Conservation (phyloP, 768 basidiomycete species). For the Leccinum broughii region DNA sequence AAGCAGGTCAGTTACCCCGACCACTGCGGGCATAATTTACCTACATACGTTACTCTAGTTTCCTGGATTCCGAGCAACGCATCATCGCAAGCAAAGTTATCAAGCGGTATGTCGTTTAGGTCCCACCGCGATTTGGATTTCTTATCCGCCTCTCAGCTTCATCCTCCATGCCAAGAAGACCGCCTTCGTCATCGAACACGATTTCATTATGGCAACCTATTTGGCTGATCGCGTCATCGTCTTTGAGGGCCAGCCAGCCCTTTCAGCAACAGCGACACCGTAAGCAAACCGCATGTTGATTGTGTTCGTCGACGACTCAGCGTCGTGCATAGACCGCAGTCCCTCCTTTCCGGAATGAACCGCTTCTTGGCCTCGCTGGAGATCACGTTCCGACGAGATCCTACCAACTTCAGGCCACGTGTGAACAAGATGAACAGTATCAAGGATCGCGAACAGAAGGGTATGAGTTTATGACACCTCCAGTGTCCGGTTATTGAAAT, state of each 20-base stretch:
- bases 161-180: conserved; percentile 97
- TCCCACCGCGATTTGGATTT: not conserved
- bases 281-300: conserved; percentile 40
- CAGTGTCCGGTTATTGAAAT: conserved; percentile 8
- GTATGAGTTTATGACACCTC: conserved; percentile 40
- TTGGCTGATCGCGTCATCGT: conserved; percentile 97
- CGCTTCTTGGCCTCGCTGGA: conserved; percentile 93
- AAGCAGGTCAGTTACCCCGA: conserved; percentile 51
- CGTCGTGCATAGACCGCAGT: conserved; percentile 69
- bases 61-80: conserved; percentile 99
- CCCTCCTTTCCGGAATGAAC: conserved; percentile 96
- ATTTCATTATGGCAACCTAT: conserved; percentile 99
- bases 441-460: conserved; percentile 87
- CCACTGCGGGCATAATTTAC: not conserved
- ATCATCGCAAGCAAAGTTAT: conserved; percentile 98
- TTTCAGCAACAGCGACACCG: conserved; percentile 89
- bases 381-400: conserved; percentile 98
- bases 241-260: conserved; percentile 84
- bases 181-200: conserved; percentile 99
- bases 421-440: conserved; percentile 85
- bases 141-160: conserved; percentile 50
- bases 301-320: conserved; percentile 2
- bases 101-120: conserved; percentile 62
- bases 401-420: conserved; percentile 88
- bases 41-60: conserved; percentile 43